Evolutionary conservation across 148 eudicot genomes (phyloP).

Genomic region (Camellia lanceoleosa): DNA sequence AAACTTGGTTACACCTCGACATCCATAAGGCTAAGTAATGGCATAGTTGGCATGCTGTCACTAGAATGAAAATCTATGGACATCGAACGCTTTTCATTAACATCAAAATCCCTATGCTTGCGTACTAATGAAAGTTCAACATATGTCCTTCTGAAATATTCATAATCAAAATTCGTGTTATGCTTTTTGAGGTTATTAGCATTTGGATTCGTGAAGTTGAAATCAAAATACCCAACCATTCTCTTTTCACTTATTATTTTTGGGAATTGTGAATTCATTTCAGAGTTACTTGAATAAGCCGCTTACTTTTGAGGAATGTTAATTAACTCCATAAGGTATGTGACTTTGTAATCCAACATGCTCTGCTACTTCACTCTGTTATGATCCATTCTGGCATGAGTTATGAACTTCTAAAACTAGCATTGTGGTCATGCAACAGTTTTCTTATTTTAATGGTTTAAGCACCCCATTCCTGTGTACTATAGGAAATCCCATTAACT

Average conservation of each 20-base stretch:
- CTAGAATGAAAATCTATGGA: constrained; percentile 42
- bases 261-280: constrained; percentile 21
- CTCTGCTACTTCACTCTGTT: constrained; percentile 19
- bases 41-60: constrained; percentile 78
- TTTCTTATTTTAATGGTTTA: constrained; percentile 18
- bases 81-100: constrained; percentile 19
- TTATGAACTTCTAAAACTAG: constrained; percentile 29
- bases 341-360: constrained; percentile 28
- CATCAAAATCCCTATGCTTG: constrained; percentile 24
- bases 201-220: constrained; percentile 30
- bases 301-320: constrained; percentile 7
- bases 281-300: constrained; percentile 8
- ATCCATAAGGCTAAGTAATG: constrained; percentile 69
- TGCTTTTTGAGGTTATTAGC: constrained; percentile 28
- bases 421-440: constrained; percentile 14
- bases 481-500: constrained; percentile 6
- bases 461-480: constrained; percentile 24
- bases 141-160: constrained; percentile 16
- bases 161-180: constrained; percentile 15
- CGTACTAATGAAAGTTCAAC: constrained; percentile 14
- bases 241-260: constrained; percentile 22
- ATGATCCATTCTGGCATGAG: constrained; percentile 22
- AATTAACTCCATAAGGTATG: constrained; percentile 15
- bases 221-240: constrained; percentile 26
- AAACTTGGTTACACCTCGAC: constrained; percentile 34